These are phyloP conservation scores for Rhizopogon roseolus DNA, from an alignment of 768 basidiomycete species.

Conservation along the genomic window DNA sequence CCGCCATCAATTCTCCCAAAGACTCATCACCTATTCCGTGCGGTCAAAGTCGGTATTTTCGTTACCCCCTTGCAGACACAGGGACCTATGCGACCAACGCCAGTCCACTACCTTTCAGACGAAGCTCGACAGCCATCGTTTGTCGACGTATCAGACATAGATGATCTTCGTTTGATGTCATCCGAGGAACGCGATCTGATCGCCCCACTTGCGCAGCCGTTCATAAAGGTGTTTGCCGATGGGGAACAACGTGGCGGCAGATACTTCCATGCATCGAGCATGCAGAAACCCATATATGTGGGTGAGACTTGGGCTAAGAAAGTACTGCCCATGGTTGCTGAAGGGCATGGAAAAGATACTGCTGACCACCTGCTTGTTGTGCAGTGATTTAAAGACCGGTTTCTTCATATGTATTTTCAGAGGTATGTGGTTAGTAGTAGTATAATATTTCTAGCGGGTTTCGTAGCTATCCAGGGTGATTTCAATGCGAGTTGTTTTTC, in stretches of 20 bases:
- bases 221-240: background rate
- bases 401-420: background rate
- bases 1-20: too few relatives aligned
- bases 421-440: too few relatives aligned
- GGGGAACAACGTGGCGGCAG: background rate
- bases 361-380: background rate
- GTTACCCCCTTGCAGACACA: background rate
- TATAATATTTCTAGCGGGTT: too few relatives aligned
- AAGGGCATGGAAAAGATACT: background rate
- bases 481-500: too few relatives aligned
- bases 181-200: background rate
- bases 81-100: background rate
- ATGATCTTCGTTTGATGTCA: background rate
- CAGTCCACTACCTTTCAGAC: slow-evolving; percentile 3
- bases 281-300: background rate
- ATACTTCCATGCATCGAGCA: background rate
- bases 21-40: background rate
- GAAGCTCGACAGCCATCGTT: slow-evolving; percentile 1
- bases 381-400: background rate
- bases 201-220: slow-evolving; percentile 1
- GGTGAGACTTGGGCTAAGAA: slow-evolving; percentile 4
- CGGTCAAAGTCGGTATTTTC: background rate
- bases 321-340: background rate
- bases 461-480: too few relatives aligned
- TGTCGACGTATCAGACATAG: background rate